Evolutionary conservation across 2,329 filamentous ascomycete genomes (phyloP).

Genomic region (Beauveria rudraprayagi): DNA sequence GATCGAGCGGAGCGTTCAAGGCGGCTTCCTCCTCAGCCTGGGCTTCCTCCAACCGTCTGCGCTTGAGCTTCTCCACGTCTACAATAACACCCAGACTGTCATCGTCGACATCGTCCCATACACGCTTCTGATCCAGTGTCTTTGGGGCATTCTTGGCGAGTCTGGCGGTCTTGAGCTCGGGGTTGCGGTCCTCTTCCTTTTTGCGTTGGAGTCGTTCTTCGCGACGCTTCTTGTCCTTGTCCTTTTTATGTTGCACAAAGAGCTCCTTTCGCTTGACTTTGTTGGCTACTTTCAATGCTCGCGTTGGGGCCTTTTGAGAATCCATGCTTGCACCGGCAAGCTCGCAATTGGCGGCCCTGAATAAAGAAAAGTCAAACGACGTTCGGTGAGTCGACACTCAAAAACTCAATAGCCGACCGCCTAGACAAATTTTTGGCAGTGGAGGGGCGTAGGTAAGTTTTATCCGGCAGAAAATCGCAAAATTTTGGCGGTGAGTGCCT

Average conservation of each 20-base stretch:
- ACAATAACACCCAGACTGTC: conserved; percentile 49
- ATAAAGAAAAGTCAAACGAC: not conserved
- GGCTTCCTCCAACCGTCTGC: conserved; percentile 45
- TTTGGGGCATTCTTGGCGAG: conserved; percentile 69
- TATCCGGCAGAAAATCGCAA: conserved; percentile 25
- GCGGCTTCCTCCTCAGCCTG: conserved; percentile 43
- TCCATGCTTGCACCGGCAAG: conserved; percentile 21
- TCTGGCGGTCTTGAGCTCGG: conserved; percentile 63
- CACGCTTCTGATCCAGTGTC: conserved; percentile 79
- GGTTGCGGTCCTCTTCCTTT: conserved; percentile 79
- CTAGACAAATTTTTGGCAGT: conserved; percentile 9
- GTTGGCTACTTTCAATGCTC: conserved; percentile 52
- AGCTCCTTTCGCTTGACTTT: conserved; percentile 73
- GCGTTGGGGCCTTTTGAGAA: conserved; percentile 25
- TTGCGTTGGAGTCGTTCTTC: conserved; percentile 71
- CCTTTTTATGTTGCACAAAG: conserved; percentile 72
- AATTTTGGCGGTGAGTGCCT: conserved; percentile 31
- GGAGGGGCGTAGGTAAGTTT: conserved; percentile 12
- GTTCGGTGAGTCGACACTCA: not conserved
- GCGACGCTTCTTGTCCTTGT: conserved; percentile 63
- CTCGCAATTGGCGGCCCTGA: not conserved
- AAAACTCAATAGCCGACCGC: conserved; percentile 9
- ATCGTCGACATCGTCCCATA: conserved; percentile 73
- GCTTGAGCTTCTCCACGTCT: conserved; percentile 52
- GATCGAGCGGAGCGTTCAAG: conserved; percentile 33